A percentile compares a stretch with the other conserved stretches of the same genome.
phyloP scores from a whole-genome alignment of 768 basidiomycete species.

The Auricularia heimuer region DNA sequence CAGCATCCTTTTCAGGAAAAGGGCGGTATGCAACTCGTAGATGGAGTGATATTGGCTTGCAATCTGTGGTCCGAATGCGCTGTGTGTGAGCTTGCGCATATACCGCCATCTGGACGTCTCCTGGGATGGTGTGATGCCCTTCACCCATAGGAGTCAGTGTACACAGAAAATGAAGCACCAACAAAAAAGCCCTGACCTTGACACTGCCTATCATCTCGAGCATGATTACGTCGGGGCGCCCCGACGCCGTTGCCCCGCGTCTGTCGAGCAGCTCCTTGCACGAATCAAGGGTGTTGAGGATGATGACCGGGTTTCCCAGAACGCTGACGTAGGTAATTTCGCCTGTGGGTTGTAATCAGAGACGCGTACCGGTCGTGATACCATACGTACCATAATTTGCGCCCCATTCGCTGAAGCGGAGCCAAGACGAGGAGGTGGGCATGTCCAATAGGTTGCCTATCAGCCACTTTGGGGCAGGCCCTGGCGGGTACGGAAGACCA shows the following conservation, averaged over 20 bases:
- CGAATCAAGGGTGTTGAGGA: constrained; percentile 2
- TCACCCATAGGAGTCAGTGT: background rate
- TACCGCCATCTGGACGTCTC: background rate
- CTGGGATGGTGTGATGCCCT: background rate
- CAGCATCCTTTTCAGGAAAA: background rate
- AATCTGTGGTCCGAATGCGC: background rate
- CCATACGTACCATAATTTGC: background rate
- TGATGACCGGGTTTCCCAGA: background rate
- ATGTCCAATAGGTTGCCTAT: background rate
- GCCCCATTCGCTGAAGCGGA: background rate
- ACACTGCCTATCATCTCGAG: background rate
- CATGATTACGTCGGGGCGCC: constrained; percentile 3
- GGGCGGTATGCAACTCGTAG: background rate
- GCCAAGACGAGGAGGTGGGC: background rate
- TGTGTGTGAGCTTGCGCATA: background rate
- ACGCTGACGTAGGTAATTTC: background rate
- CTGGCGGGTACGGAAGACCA: background rate
- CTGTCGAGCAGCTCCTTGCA: constrained; percentile 2
- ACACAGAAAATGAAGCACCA: background rate
- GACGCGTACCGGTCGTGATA: background rate
- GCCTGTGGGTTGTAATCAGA: background rate
- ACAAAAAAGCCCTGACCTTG: background rate
- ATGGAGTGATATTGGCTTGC: background rate
- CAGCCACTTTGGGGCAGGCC: background rate
- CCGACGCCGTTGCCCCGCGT: background rate